Percentiles rank a stretch among this genome's conserved stretches.
Evolutionary conservation across 768 basidiomycete species (phyloP).

Genomic region (Auricularia sp.): DNA sequence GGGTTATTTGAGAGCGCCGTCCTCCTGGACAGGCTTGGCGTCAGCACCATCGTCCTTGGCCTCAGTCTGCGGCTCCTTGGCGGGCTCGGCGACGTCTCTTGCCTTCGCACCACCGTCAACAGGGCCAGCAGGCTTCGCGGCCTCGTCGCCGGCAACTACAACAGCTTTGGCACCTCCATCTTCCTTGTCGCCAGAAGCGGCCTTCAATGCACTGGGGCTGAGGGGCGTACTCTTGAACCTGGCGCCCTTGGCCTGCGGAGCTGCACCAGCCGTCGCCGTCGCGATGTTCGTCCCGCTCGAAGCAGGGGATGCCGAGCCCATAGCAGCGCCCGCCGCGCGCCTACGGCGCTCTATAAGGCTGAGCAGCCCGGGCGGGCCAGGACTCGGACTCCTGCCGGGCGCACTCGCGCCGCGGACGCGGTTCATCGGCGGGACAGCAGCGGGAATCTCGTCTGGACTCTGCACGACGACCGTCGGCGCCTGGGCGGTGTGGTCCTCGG

Average conservation of each 20-base stretch:
- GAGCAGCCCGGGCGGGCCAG: constrained; percentile 3
- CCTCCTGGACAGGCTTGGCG: not conserved
- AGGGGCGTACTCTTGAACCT: constrained; percentile 71
- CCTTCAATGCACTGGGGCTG: constrained; percentile 13
- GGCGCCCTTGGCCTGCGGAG: constrained; percentile 32
- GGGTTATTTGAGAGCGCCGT: not conserved
- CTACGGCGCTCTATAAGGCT: constrained; percentile 1
- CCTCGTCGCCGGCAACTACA: not conserved
- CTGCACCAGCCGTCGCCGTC: constrained; percentile 10
- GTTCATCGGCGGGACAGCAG: constrained; percentile 56
- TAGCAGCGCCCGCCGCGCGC: constrained; percentile 3
- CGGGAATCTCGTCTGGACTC: constrained; percentile 8
- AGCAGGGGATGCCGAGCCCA: constrained; percentile 2
- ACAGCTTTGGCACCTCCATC: not conserved
- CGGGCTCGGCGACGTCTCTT: not conserved
- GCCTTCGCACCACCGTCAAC: not conserved
- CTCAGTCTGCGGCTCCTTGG: not conserved
- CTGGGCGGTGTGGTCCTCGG: constrained; percentile 25
- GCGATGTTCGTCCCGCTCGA: constrained; percentile 8
- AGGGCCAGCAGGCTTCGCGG: not conserved
- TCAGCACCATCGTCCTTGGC: not conserved
- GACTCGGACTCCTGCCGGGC: constrained; percentile 18
- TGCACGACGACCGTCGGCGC: constrained; percentile 33
- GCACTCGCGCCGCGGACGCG: constrained; percentile 24
- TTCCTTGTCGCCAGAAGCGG: not conserved